Evolutionary conservation across 805 yeast species (phyloP).

Genomic region (Saccharomyces kudriavzevii): DNA sequence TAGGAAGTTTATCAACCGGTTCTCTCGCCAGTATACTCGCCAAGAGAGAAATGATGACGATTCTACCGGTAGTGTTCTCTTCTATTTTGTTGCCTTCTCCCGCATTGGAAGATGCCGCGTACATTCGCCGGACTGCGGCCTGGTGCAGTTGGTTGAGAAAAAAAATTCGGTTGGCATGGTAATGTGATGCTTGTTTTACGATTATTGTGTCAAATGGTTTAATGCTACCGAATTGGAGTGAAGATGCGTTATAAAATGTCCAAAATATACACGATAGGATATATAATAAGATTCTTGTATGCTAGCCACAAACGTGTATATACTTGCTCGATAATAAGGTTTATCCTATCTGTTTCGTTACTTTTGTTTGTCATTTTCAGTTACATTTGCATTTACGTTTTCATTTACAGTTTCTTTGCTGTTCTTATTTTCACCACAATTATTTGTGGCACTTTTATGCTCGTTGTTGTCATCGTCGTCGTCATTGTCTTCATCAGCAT

Average conservation of each 20-base stretch:
- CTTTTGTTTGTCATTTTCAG: not conserved
- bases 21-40: not conserved
- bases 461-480: conserved; percentile 9
- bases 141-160: not conserved
- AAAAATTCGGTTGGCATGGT: not conserved
- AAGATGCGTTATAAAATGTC: not conserved
- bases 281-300: not conserved
- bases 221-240: not conserved
- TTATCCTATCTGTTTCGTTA: not conserved
- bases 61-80: not conserved
- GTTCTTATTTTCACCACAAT: not conserved
- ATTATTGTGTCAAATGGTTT: not conserved
- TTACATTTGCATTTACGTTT: not conserved
- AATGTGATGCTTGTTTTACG: not conserved
- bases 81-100: not conserved
- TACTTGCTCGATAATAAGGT: not conserved
- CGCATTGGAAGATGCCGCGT: not conserved
- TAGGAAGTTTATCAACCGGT: too few species aligned
- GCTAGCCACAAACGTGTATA: not conserved
- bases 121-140: not conserved
- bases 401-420: not conserved
- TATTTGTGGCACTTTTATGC: not conserved
- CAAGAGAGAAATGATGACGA: not conserved
- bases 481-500: conserved; percentile 25
- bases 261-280: not conserved